Base-by-base conservation (phyloP, 805 yeast genomes). In the Hanseniaspora jakobsenii region DNA sequence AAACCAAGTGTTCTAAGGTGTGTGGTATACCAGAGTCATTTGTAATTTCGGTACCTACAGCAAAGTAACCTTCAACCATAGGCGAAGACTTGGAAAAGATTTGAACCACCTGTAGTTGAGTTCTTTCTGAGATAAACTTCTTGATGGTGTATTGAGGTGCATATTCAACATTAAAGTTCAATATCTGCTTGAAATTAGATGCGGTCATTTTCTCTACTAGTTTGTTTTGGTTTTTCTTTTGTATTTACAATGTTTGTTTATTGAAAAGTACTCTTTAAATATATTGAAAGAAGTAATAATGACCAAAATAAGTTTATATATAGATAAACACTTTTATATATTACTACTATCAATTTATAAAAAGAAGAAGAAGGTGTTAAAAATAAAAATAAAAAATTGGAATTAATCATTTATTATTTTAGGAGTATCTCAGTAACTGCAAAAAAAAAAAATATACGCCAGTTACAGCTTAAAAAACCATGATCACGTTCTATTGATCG, bases 21-120 rank as follows among this genome's bases (percentile, higher is more conserved):
- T 91, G 98, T 1, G 98, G 98, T 50, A 83, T 75, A 6, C 98
- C 98, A 19, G 86, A 74, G 58, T 87, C 91, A 56, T 85, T 77
- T 18, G 70, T 66, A 41, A 84, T 83, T 59, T 91, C 97, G 1
- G 97, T 86, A 14, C 94, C 95, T 3, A 91, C 94, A 1, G 95
- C 93, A 61, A 91, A 85, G 57, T 81, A 81, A n/a, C 97, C 98
- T 55, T 79, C 78, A 2, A 91, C 86, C 26, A 85, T 70, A 2
- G 97, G 96, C 2, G 94, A 78, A 22, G 85, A 78, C 55, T 81
- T 82, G 47, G 61, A 62, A 55, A 78, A 71, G 30, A 91, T 68
- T 50, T 83, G 72, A 10, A 82, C 80, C 19, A 86, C 62, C 59
- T 83, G 93, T 26, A 89, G 71, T 0, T 95, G 94, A 0, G 96